Base-by-base conservation (phyloP, 2,329 filamentous ascomycete genomes). In the Akanthomyces uredinophilus region DNA sequence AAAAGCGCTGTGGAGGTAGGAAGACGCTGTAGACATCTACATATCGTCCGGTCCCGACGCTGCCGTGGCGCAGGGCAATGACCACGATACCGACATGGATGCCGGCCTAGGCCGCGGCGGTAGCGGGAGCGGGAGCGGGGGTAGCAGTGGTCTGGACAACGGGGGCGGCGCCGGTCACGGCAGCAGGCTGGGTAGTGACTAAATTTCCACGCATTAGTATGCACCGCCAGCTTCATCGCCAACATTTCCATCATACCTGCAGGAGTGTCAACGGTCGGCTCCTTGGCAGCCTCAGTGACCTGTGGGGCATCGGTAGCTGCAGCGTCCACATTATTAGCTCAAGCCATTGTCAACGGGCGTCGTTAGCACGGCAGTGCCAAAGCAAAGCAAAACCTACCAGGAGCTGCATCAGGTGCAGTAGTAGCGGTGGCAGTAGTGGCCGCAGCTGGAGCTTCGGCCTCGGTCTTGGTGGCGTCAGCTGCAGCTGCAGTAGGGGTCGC, bases 351-450 rank as follows among this genome's bases (percentile, higher is more conserved):
- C 27, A 53, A 41, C 24, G 22, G 39, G 50, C 22, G 43, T 16
- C 1, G 8, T 53, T 46, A 47, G 20, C 32, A 51, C 20, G 27
- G 39, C 27, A 56, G 22, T 49, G 29, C 20, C 7, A 37, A 35
- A 20, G 41, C 7, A 37, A 35, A 20, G 41, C 43, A n/a, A 47
- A 35, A 53, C 61, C 10, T 63, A 63, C 61, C 44, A 64, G 63
- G 66, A 60, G 53, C 68, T 37, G 62, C 64, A 18, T 46, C 65
- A 5, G 67, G 51, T 29, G 65, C 66, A 57, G 68, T 65, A 64
- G 70, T 68, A 49, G 71, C 65, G 49, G 70, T 66, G 47, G 71
- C 65, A 50, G 69, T 66, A 47, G 71, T 50, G 20, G 51, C 20
- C 16, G n/a, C 54, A 32, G 27, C 44, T 5, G 41, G 44, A 49